A percentile compares a stretch with the other conserved stretches of the same genome.
Evolutionary conservation across 2,329 filamentous ascomycete genomes (phyloP).

Genomic region (Septoria linicola): DNA sequence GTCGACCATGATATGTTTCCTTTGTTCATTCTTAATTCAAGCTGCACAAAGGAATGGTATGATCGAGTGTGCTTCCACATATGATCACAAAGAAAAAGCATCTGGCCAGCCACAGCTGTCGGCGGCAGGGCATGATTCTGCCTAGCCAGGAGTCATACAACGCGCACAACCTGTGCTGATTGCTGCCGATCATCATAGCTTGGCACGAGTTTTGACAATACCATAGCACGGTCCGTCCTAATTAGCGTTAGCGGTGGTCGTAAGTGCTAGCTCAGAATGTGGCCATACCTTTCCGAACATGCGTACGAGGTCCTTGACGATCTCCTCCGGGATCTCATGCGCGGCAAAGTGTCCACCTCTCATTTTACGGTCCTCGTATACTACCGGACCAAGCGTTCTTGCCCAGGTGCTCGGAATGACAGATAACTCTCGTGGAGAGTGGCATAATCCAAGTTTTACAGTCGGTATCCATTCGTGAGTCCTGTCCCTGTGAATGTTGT

Average conservation of each 20-base stretch:
- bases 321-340: slow-evolving; percentile 40
- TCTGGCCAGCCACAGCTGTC: no score
- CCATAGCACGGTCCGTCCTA: slow-evolving; percentile 20
- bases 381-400: slow-evolving; percentile 58
- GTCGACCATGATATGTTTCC: no score
- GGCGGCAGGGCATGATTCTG: background rate
- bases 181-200: slow-evolving; percentile 6
- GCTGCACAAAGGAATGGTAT: no score
- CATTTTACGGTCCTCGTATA: slow-evolving; percentile 53
- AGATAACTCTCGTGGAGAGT: slow-evolving; percentile 59
- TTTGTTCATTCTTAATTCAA: no score
- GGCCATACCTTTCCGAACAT: slow-evolving; percentile 25
- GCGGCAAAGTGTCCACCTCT: slow-evolving; percentile 61
- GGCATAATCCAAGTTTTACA: slow-evolving; percentile 54
- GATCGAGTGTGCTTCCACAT: no score
- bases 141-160: background rate
- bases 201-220: slow-evolving; percentile 20
- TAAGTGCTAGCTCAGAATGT: no score
- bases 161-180: background rate
- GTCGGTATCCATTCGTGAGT: slow-evolving; percentile 45
- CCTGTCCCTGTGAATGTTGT: slow-evolving; percentile 34
- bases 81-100: no score
- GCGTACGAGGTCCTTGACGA: slow-evolving; percentile 20
- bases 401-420: slow-evolving; percentile 58
- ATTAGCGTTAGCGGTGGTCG: no score